Conservation (phyloP, 768 basidiomycete species). For the Podaxis sp. region DNA sequence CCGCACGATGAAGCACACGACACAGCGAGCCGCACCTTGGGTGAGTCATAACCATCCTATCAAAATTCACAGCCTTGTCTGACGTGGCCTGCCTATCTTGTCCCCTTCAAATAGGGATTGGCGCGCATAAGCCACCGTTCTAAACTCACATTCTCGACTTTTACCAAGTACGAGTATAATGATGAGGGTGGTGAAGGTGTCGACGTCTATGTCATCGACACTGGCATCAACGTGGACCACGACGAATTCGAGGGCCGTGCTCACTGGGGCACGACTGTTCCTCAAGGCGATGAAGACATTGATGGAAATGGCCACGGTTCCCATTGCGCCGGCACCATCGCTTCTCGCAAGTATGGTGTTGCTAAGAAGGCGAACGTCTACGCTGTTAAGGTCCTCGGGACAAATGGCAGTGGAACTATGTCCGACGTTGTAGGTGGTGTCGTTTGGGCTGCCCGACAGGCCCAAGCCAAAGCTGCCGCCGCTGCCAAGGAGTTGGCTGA, state of each 20-base stretch:
- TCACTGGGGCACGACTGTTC: constrained; percentile 91
- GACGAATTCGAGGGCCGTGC: constrained; percentile 89
- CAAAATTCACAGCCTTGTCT: constrained; percentile 8
- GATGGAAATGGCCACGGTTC: constrained; percentile 97
- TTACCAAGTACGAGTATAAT: constrained; percentile 79
- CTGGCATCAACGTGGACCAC: constrained; percentile 87
- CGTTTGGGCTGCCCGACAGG: constrained; percentile 64
- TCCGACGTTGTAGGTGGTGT: constrained; percentile 91
- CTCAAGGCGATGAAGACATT: constrained; percentile 76
- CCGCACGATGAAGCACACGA: constrained; percentile 52
- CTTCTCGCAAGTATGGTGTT: constrained; percentile 90
- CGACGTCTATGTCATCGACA: constrained; percentile 87
- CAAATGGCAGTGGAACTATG: constrained; percentile 93
- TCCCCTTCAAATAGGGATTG: constrained; percentile 64
- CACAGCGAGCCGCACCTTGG: constrained; percentile 82
- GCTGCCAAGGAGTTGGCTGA: constrained; percentile 65
- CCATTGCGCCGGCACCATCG: constrained; percentile 96
- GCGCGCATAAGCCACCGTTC: constrained; percentile 90
- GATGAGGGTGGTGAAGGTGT: constrained; percentile 84
- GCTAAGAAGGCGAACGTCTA: constrained; percentile 90
- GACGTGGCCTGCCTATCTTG: constrained; percentile 11
- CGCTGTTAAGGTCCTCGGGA: constrained; percentile 93
- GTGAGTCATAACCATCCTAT: constrained; percentile 40
- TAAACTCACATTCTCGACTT: constrained; percentile 76
- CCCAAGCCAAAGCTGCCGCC: constrained; percentile 53